Evolutionary conservation across 2,329 filamentous ascomycete species (phyloP), one percentile per base, ranked within the genome.

Genomic region (Exserohilum rostratum): DNA sequence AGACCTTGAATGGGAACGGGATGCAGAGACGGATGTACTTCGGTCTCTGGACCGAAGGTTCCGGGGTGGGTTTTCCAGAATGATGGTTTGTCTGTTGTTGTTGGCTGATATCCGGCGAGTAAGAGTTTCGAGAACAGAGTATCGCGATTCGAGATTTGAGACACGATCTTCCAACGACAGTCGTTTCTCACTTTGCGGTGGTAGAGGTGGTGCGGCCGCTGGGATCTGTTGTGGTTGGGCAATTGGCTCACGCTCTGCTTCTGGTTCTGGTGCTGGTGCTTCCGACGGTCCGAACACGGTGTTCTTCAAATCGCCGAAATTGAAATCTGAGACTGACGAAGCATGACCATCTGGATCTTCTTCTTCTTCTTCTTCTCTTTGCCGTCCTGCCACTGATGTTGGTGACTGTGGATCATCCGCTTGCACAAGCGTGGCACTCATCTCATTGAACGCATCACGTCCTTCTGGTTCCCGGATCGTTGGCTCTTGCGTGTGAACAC

Each of bases 61-160:
- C 39, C 67, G 70, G 4, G 74, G 73, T 31, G 72, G 68, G 18
- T 71, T 73, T 43, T 74, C 72, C 9, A 76, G 68, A 34, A 76
- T 73, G 52, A 76, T 74, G 46, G 73, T 75, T 55, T 76, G 72
- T 4, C 70, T 70, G 39, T 71, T 71, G 52, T 58, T 73, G 55
- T 68, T 69, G 6, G 68, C 66, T 9, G 70, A 71, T 18, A 76
- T 53, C 22, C 69, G 68, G 33, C 65, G 71, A 7, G 75, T 57
- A 1, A 71, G 71, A 2, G 61, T 58, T 46, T 74, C 71, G 11
- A 76, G 64, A 9, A 56, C 60, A 1, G 66, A 65, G 49, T 73
- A 61, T 30, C 61, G 68, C 37, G 59, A 62, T 57, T 76, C 73
- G 2, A 76, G 62, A 13, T 62, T 52, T 25, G 67, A 57, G 13